These are phyloP conservation scores for Rhodotorula sp. DNA, from an alignment of 1,284 basidiomycete genomes.

Conservation along the genomic window DNA sequence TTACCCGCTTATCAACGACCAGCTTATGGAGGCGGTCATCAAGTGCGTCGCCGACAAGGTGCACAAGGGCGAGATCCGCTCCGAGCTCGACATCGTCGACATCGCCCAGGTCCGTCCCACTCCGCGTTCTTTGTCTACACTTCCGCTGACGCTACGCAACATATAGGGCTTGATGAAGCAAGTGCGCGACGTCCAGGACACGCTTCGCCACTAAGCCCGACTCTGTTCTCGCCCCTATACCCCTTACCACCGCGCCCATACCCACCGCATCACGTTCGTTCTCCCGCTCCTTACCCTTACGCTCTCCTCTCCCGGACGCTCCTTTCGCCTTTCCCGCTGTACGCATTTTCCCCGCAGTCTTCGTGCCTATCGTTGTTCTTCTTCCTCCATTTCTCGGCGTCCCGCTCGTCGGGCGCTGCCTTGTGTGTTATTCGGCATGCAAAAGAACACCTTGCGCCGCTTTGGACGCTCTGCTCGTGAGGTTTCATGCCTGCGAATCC, in stretches of 20 bases:
- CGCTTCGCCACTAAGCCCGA: background rate
- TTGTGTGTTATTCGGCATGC: background rate
- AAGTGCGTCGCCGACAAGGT: conserved; percentile 31
- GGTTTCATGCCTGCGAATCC: too few relatives aligned
- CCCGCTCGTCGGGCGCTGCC: too few relatives aligned
- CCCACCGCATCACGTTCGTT: background rate
- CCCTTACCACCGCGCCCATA: background rate
- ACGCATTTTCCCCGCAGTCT: too few relatives aligned
- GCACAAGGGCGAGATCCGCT: conserved; percentile 9
- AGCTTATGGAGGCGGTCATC: conserved; percentile 29
- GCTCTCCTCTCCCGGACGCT: background rate
- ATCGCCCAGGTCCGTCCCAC: conserved; percentile 13
- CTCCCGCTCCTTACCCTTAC: background rate
- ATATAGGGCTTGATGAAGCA: conserved; percentile 12
- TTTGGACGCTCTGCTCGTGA: too few relatives aligned
- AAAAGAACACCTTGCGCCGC: too few relatives aligned
- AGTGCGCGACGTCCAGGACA: conserved; percentile 7
- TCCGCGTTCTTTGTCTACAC: too few relatives aligned
- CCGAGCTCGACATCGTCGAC: conserved; percentile 13
- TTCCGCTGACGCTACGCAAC: background rate
- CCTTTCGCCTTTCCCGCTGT: background rate
- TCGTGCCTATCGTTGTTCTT: background rate
- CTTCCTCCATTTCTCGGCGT: background rate
- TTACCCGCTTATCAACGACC: conserved; percentile 20
- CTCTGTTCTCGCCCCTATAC: background rate